Evolutionary conservation across 2,329 filamentous ascomycete genomes (phyloP).

Genomic region (Coniella lustricola): DNA sequence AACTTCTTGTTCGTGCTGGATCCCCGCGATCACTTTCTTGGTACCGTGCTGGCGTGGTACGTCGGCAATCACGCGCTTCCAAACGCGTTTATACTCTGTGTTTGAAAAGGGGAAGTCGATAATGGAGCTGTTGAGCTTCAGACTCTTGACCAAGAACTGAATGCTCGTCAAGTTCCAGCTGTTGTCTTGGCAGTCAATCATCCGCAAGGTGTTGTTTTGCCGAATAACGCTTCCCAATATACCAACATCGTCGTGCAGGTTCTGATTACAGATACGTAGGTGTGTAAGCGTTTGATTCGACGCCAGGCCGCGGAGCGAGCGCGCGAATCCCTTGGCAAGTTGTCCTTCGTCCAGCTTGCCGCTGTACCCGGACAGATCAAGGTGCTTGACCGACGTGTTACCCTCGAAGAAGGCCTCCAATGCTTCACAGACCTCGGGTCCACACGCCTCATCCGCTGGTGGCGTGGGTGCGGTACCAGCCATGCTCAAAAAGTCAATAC

Average conservation of each 20-base stretch:
- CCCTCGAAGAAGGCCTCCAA: slow-evolving; percentile 44
- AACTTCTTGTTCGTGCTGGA: slow-evolving; percentile 19
- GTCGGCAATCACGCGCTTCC: slow-evolving; percentile 18
- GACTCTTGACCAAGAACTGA: slow-evolving; percentile 37
- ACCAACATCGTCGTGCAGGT: slow-evolving; percentile 46
- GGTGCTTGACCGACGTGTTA: slow-evolving; percentile 43
- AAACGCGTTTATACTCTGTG: slow-evolving; percentile 23
- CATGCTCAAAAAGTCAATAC: slow-evolving; percentile 45
- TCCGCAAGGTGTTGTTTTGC: slow-evolving; percentile 40
- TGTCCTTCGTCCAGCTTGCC: slow-evolving; percentile 52
- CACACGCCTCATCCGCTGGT: slow-evolving; percentile 27
- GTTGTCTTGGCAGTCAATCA: slow-evolving; percentile 49
- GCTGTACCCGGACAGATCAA: slow-evolving; percentile 51
- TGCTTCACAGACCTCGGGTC: slow-evolving; percentile 39
- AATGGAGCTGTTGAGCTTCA: slow-evolving; percentile 37
- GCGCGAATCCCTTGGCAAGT: slow-evolving; percentile 46
- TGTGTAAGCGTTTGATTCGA: slow-evolving; percentile 32
- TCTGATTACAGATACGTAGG: slow-evolving; percentile 49
- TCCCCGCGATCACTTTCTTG: slow-evolving; percentile 14
- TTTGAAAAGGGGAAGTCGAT: slow-evolving; percentile 32
- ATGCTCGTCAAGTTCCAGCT: slow-evolving; percentile 47
- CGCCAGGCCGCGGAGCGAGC: slow-evolving; percentile 32
- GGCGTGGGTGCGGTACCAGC: slow-evolving; percentile 44
- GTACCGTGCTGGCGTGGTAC: slow-evolving; percentile 15
- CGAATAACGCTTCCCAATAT: slow-evolving; percentile 41